Evolutionary conservation across 2,329 filamentous ascomycete genomes (phyloP).

Genomic region (Botryosphaeria agaves): DNA sequence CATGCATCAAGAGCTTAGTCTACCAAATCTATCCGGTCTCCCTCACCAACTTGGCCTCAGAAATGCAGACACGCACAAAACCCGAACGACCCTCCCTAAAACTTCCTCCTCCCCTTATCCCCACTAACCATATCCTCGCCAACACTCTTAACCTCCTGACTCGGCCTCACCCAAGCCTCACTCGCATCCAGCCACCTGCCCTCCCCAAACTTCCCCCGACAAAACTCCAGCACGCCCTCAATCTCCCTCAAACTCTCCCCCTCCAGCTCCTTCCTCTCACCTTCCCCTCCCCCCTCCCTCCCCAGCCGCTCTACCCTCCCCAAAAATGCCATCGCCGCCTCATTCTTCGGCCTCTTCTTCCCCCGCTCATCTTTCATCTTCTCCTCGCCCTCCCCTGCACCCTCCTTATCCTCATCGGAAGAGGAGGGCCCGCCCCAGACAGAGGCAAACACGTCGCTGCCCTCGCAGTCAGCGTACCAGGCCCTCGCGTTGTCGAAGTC

Average conservation of each 20-base stretch:
- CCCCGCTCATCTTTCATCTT: constrained; percentile 3
- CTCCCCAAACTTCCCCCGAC: constrained; percentile 26
- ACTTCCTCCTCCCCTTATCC: constrained; percentile 25
- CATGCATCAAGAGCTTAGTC: too few species aligned
- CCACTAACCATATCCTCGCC: constrained; percentile 26
- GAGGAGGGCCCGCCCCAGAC: constrained; percentile 12
- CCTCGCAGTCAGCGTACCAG: constrained; percentile 29
- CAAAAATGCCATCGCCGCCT: constrained; percentile 13
- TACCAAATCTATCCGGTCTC: too few species aligned
- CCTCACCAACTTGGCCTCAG: too few species aligned
- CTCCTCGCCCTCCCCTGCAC: constrained; percentile 5
- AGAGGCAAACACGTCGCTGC: constrained; percentile 15
- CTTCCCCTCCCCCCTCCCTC: constrained; percentile 10
- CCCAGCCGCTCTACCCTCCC: constrained; percentile 20
- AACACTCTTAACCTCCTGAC: constrained; percentile 21
- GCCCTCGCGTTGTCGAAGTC: constrained; percentile 30
- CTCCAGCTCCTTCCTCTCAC: constrained; percentile 15
- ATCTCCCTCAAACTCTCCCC: constrained; percentile 21
- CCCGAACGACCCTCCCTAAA: too few species aligned
- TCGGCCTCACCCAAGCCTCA: constrained; percentile 22
- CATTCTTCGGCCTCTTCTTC: constrained; percentile 3
- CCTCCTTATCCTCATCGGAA: constrained; percentile 9
- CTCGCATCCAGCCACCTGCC: constrained; percentile 25
- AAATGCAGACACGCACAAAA: too few species aligned
- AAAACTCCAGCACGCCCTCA: constrained; percentile 23